phyloP scores from a whole-genome alignment of 129 eudicot genomes.

The Deinandra increscens region DNA sequence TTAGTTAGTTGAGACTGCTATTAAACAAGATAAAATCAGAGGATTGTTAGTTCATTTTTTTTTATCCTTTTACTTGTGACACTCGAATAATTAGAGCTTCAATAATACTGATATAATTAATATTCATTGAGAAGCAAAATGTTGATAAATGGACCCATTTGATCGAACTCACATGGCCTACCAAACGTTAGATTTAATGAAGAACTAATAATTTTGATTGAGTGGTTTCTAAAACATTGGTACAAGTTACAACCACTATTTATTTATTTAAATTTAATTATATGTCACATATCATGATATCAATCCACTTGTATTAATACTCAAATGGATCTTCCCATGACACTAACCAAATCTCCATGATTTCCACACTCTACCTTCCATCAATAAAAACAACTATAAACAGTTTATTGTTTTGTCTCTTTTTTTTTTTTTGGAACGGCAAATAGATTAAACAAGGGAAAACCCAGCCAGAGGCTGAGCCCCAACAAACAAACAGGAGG shows the following conservation, averaged over 20 bases:
- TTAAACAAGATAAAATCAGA: too few species aligned
- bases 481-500: too few species aligned
- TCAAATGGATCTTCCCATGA: constrained; percentile 19
- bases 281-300: constrained; percentile 29
- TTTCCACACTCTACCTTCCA: constrained; percentile 32
- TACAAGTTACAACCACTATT: constrained; percentile 33
- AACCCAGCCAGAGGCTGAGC: too few species aligned
- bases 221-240: constrained; percentile 34
- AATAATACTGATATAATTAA: not conserved
- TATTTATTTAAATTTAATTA: constrained; percentile 34
- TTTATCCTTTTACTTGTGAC: not conserved
- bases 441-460: too few species aligned
- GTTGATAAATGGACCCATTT: constrained; percentile 34
- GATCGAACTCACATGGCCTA: constrained; percentile 45
- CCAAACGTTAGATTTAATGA: constrained; percentile 26
- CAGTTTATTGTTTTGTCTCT: not conserved
- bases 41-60: too few species aligned
- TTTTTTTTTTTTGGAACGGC: too few species aligned
- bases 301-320: constrained; percentile 33
- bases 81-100: not conserved
- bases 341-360: constrained; percentile 35
- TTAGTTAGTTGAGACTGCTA: too few species aligned
- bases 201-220: constrained; percentile 25
- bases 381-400: not conserved
- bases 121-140: not conserved